These are phyloP conservation scores for Salix exigua DNA, from an alignment of 345 rosid genomes.

Conservation along the genomic window DNA sequence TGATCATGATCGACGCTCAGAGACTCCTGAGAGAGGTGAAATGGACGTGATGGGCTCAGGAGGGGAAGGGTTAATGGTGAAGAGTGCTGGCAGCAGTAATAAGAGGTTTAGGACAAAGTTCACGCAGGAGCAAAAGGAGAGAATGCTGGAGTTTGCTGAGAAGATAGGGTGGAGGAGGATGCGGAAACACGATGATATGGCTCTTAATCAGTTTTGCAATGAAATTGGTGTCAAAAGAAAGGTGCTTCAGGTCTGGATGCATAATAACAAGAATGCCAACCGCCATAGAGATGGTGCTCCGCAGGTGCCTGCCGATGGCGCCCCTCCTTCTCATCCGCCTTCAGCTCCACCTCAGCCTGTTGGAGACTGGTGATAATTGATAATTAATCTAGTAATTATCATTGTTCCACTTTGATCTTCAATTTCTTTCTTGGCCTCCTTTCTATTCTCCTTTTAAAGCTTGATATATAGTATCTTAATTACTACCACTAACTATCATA, in stretches of 20 bases:
- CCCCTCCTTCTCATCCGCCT: neutral
- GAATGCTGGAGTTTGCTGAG: constrained; percentile 21
- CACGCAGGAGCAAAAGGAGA: constrained; percentile 23
- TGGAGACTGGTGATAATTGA: neutral
- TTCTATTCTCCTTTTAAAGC: neutral
- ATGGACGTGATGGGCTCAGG: constrained; percentile 7
- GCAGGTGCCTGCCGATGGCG: neutral
- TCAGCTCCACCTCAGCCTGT: constrained; percentile 1
- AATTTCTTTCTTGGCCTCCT: neutral
- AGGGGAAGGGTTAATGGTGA: neutral
- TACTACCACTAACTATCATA: neutral
- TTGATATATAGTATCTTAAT: neutral
- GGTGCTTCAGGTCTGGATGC: constrained; percentile 32
- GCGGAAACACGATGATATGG: constrained; percentile 11
- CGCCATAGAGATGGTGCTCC: constrained; percentile 6
- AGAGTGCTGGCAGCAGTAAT: constrained; percentile 10
- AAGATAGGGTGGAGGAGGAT: constrained; percentile 31
- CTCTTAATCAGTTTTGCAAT: constrained; percentile 17
- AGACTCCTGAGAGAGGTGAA: constrained; percentile 29
- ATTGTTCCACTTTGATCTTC: neutral
- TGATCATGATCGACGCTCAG: constrained; percentile 21
- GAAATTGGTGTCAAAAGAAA: constrained; percentile 20
- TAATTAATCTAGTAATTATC: neutral
- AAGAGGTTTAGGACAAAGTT: constrained; percentile 29
- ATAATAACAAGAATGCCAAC: constrained; percentile 21